phyloP scores from a whole-genome alignment of 768 basidiomycete genomes.

The Kwoniella sp. region DNA sequence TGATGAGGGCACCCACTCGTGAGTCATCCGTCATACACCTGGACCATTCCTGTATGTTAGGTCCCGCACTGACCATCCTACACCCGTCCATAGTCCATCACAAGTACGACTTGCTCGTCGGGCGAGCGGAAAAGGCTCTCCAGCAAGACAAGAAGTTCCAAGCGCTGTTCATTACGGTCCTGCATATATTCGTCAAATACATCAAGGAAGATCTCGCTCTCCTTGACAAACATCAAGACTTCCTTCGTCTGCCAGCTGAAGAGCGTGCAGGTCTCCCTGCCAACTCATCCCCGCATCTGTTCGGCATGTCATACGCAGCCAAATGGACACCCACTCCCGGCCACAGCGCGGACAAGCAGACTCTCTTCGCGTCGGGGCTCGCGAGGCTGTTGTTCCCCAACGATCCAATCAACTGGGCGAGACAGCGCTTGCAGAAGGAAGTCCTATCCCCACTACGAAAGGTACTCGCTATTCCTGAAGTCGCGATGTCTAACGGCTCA shows the following conservation, averaged over 20 bases:
- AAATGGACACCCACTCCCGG: conserved; percentile 74
- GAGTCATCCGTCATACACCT: neutral
- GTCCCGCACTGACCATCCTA: neutral
- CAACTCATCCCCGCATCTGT: conserved; percentile 42
- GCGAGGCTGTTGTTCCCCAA: conserved; percentile 61
- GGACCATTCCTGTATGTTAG: too few relatives aligned
- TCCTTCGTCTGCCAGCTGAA: conserved; percentile 50
- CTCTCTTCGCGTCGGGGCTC: conserved; percentile 70
- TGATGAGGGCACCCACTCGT: conserved; percentile 17
- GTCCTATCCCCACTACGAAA: conserved; percentile 65
- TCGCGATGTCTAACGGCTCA: conserved; percentile 63
- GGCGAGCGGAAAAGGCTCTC: conserved; percentile 33
- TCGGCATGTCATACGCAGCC: conserved; percentile 63
- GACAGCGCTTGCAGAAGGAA: conserved; percentile 66
- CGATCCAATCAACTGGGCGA: conserved; percentile 59
- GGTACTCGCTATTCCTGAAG: conserved; percentile 62
- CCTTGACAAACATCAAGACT: conserved; percentile 53
- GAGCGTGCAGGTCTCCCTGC: conserved; percentile 33
- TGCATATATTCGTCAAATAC: conserved; percentile 65
- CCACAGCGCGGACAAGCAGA: conserved; percentile 66
- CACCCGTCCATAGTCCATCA: neutral
- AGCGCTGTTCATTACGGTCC: conserved; percentile 67
- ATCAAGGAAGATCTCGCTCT: conserved; percentile 62
- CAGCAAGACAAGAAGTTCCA: conserved; percentile 61
- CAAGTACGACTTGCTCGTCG: conserved; percentile 30